Conservation (phyloP, 73 alveolate species). For the Tetrahymena elliotti region DNA sequence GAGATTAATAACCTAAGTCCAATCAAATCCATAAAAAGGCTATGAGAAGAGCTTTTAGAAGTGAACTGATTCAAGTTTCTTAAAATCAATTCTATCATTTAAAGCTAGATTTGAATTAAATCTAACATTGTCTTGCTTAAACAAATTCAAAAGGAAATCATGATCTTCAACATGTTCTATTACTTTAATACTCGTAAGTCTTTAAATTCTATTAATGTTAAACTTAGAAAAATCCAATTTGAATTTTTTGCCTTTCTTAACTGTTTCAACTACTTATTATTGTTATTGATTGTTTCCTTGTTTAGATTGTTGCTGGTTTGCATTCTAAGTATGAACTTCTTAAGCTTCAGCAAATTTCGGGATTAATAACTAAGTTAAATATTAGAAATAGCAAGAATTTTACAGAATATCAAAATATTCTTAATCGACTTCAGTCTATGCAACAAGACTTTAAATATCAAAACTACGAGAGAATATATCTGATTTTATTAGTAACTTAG, state of each 20-base stretch:
- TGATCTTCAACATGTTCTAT: background rate
- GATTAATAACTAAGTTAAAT: background rate
- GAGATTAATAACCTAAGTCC: background rate
- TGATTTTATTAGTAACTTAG: background rate
- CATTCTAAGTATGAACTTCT: background rate
- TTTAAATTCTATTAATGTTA: background rate
- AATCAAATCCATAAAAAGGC: background rate
- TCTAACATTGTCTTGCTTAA: background rate
- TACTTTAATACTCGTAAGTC: background rate
- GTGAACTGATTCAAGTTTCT: background rate
- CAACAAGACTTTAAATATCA: background rate
- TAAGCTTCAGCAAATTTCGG: background rate
- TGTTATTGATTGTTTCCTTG: background rate
- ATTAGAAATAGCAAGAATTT: background rate
- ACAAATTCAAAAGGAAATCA: background rate
- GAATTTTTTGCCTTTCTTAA: background rate
- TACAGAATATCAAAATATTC: background rate
- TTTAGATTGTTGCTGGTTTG: background rate
- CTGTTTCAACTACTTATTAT: background rate
- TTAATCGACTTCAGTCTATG: background rate
- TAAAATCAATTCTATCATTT: background rate
- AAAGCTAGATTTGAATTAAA: background rate
- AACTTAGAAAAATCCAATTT: background rate
- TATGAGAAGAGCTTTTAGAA: background rate
- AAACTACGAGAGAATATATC: background rate